Base-by-base conservation (phyloP, 2,329 filamentous ascomycete species). In the Ophiobolus disseminans region DNA sequence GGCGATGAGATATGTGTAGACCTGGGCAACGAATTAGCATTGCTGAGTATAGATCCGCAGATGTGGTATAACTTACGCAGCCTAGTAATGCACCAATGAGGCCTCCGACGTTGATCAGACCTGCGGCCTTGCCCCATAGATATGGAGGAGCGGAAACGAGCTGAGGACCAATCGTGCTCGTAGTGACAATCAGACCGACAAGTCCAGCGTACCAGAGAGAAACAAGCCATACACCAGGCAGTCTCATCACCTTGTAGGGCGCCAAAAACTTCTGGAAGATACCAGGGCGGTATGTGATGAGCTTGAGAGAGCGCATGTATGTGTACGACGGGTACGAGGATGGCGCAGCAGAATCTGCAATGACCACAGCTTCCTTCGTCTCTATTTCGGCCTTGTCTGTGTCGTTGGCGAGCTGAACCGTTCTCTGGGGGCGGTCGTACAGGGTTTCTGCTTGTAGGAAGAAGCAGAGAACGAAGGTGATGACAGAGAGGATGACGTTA, bases 181-280 rank as follows among this genome's bases (percentile, higher is more conserved):
- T 68, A 1, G 71, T 70, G 14, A 77, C 73, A 28, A 76, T 66
- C 2, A 70, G 67, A 13, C 72, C 75, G 6, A 77, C 69, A 1
- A 77, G 62, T 1, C 74, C 75, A 5, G 73, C 73, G 44, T 78
- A 77, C 62, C 74, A 75, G 0, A 71, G 50, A 34, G 75, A 71
- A 10, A 77, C 66, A 3, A 77, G 64, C 72, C 74, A 75, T 0
- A 73, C 73, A 25, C 75, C 75, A 3, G 75, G 75, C 17, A 76
- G 65, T 2, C 69, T 62, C 10, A 76, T 58, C 1, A 66, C 63
- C 13, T 67, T 62, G 60, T 67, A 76, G 0, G 74, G 75, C 2
- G 65, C 70, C 25, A 74, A 25, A 46, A 75, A 72, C 19, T 73
- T 73, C 5, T 55, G 48, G 6, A 63, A 31, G 2, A 76, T 40